These are phyloP conservation scores for Kodamaea nitidulidarum DNA, from an alignment of 805 yeast genomes.

Conservation along the genomic window DNA sequence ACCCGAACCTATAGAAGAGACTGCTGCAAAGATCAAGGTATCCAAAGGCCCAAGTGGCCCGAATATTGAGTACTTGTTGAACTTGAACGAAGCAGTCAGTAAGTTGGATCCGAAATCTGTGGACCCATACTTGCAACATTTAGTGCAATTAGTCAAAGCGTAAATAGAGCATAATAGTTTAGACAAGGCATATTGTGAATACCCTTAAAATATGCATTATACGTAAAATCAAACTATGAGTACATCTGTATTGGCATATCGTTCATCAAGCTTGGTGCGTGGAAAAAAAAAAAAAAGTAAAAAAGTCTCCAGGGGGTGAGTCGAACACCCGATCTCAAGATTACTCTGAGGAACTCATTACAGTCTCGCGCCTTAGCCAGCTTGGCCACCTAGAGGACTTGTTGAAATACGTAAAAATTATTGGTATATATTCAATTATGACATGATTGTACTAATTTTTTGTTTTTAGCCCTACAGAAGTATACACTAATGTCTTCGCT, in stretches of 20 bases:
- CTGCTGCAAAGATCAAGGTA: constrained; percentile 57
- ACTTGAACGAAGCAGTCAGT: constrained; percentile 35
- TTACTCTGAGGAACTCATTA: constrained; percentile 18
- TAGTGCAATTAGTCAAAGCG: constrained; percentile 12
- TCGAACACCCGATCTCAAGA: constrained; percentile 50
- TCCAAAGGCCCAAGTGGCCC: constrained; percentile 79
- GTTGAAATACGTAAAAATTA: not conserved
- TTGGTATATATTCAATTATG: not conserved
- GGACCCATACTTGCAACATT: constrained; percentile 24
- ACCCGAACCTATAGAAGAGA: constrained; percentile 56
- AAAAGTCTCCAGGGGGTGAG: constrained; percentile 45
- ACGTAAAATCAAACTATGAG: too few relatives aligned
- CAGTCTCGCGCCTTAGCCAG: constrained; percentile 50
- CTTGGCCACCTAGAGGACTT: constrained; percentile 41
- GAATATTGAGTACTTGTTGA: constrained; percentile 65
- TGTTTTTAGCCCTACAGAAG: too few relatives aligned
- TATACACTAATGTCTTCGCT: constrained; percentile 45
- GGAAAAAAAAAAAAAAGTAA: constrained; percentile 13
- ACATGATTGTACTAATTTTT: too few relatives aligned
- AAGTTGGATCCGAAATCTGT: not conserved
- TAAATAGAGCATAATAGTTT: not conserved
- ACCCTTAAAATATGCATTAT: too few relatives aligned
- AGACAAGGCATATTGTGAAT: too few relatives aligned
- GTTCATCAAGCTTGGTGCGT: too few relatives aligned
- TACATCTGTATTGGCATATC: too few relatives aligned